Evolutionary conservation across 768 basidiomycete species (phyloP).

Genomic region (Suillus variegatus): DNA sequence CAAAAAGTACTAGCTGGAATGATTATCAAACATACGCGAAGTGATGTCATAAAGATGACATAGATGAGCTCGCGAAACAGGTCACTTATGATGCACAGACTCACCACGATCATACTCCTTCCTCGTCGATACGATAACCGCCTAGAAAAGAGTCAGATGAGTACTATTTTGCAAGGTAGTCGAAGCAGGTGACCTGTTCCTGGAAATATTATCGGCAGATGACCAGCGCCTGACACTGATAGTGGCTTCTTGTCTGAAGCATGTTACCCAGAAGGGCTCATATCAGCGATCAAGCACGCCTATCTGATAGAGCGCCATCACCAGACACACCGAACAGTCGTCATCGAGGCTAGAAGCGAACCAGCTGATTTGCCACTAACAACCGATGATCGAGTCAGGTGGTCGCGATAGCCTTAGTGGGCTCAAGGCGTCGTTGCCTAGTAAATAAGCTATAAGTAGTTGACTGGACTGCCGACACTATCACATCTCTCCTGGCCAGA

Average conservation of each 20-base stretch:
- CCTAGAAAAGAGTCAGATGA: neutral
- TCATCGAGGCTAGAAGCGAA: neutral
- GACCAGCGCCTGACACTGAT: neutral
- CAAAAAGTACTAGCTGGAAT: too few species aligned
- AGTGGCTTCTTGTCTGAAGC: neutral
- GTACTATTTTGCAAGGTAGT: neutral
- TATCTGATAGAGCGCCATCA: neutral
- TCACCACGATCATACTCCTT: neutral
- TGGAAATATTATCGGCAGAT: neutral
- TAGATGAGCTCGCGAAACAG: neutral
- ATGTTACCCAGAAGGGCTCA: neutral
- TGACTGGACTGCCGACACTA: neutral
- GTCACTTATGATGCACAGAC: neutral
- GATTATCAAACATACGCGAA: neutral
- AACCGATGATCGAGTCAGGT: neutral
- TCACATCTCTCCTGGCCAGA: neutral
- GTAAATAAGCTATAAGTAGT: constrained; percentile 1
- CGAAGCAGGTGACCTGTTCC: constrained; percentile 1
- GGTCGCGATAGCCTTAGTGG: constrained; percentile 1
- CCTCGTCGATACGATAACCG: neutral
- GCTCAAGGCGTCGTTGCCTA: neutral
- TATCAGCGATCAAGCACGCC: neutral
- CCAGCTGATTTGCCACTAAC: neutral
- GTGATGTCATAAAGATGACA: neutral
- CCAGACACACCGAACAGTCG: neutral